A percentile compares a stretch with the other conserved stretches of the same genome.
Conservation (phyloP, 1,284 basidiomycete genomes). For the Serendipita sp. region DNA sequence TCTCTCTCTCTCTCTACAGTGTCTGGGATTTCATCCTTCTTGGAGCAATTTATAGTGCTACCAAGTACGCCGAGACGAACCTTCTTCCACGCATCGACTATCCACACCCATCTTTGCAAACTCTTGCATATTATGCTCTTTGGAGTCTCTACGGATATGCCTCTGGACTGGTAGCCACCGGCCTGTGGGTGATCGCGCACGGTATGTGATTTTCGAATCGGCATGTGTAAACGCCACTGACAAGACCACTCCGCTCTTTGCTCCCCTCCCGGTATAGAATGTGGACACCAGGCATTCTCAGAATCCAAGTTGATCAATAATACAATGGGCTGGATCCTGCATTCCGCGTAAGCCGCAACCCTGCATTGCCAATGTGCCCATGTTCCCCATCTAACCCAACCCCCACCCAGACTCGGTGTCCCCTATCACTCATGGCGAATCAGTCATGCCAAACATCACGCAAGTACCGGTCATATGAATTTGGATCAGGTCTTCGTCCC, state of each 20-base stretch:
- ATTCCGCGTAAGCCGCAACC: slow-evolving; percentile 55
- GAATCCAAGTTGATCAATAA: slow-evolving; percentile 91
- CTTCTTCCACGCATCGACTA: slow-evolving; percentile 31
- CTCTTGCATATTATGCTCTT: slow-evolving; percentile 48
- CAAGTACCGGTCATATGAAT: slow-evolving; percentile 86
- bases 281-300: slow-evolving; percentile 96
- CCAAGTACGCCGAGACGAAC: slow-evolving; percentile 53
- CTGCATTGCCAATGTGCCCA: too few relatives aligned
- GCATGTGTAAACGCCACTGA: slow-evolving; percentile 4
- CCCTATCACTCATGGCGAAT: slow-evolving; percentile 99
- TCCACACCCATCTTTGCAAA: slow-evolving; percentile 49
- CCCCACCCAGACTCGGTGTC: slow-evolving; percentile 63
- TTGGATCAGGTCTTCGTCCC: slow-evolving; percentile 97
- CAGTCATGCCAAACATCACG: slow-evolving; percentile 93
- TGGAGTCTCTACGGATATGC: slow-evolving; percentile 78
- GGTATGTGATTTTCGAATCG: slow-evolving; percentile 19
- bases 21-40: slow-evolving; percentile 67
- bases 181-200: slow-evolving; percentile 87
- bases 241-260: background rate
- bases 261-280: slow-evolving; percentile 27
- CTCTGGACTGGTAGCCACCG: slow-evolving; percentile 81
- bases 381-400: too few relatives aligned
- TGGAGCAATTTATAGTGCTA: slow-evolving; percentile 51
- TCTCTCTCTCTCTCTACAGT: slow-evolving; percentile 24
- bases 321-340: slow-evolving; percentile 84